phyloP scores from a whole-genome alignment of 192 early-diverging fungal species.

The Tieghemiomyces parasiticus region DNA sequence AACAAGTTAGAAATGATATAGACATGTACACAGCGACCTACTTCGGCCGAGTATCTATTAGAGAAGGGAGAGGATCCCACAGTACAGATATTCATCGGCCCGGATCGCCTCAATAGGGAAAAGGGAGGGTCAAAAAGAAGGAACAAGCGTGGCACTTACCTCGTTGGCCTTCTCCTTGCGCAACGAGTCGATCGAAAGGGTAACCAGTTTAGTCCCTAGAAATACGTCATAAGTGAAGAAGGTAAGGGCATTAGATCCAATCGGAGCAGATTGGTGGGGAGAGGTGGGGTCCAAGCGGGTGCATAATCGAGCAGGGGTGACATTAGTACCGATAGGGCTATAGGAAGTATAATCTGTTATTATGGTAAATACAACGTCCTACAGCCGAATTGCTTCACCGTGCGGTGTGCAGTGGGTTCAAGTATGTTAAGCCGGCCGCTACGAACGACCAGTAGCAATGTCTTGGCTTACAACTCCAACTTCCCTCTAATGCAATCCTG shows the following conservation, averaged over 20 bases:
- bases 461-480: no score
- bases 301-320: no score
- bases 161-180: conserved; percentile 60
- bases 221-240: neutral
- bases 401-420: no score
- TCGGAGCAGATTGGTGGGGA: no score
- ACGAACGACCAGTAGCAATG: no score
- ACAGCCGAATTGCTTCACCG: no score
- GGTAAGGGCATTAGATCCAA: neutral
- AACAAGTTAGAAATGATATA: neutral
- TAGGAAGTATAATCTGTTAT: no score
- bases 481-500: no score
- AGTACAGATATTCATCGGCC: neutral
- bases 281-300: no score
- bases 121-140: neutral
- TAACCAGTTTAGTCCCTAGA: conserved; percentile 48
- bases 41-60: neutral
- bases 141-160: conserved; percentile 23
- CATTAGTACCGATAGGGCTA: no score
- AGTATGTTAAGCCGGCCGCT: no score
- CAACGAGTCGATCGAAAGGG: conserved; percentile 62
- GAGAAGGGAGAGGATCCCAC: neutral
- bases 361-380: no score
- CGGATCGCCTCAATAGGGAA: neutral
- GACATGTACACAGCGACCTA: neutral